Conservation (phyloP, 2,329 filamentous ascomycete genomes). For the Plectosphaerella sp. region DNA sequence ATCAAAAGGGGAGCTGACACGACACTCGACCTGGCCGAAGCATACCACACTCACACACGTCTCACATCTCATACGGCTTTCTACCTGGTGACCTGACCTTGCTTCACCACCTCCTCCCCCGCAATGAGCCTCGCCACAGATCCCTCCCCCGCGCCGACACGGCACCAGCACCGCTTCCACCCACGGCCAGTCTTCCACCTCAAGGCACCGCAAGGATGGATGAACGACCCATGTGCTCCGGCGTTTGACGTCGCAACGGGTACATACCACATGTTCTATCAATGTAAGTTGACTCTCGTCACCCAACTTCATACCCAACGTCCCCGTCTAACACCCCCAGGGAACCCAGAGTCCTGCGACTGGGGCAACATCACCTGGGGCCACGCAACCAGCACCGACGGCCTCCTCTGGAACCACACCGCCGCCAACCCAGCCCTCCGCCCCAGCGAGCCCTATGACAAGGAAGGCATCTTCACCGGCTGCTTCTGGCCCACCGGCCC, state of each 20-base stretch:
- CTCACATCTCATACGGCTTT: neutral
- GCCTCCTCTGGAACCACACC: conserved; percentile 37
- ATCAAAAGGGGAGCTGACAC: neutral
- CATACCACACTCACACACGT: neutral
- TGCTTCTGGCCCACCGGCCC: conserved; percentile 43
- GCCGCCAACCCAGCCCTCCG: conserved; percentile 25
- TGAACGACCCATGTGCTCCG: conserved; percentile 43
- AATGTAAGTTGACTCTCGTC: conserved; percentile 43
- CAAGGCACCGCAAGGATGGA: conserved; percentile 19
- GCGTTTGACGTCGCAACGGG: conserved; percentile 42
- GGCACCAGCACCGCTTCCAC: neutral
- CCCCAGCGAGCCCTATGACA: conserved; percentile 38
- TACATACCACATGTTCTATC: conserved; percentile 48
- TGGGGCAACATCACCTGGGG: conserved; percentile 43
- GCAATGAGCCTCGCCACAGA: neutral
- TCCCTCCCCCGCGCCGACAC: neutral
- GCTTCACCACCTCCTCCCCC: neutral
- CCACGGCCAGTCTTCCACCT: conserved; percentile 9
- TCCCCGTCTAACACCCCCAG: conserved; percentile 5
- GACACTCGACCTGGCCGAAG: too few relatives aligned
- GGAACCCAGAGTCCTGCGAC: conserved; percentile 29
- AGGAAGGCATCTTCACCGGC: conserved; percentile 48
- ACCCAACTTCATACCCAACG: conserved; percentile 18
- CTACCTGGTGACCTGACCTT: neutral
- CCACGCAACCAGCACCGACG: conserved; percentile 39